Base-by-base conservation (phyloP, 148 eudicot species). In the Dianthus caryophyllus region DNA sequence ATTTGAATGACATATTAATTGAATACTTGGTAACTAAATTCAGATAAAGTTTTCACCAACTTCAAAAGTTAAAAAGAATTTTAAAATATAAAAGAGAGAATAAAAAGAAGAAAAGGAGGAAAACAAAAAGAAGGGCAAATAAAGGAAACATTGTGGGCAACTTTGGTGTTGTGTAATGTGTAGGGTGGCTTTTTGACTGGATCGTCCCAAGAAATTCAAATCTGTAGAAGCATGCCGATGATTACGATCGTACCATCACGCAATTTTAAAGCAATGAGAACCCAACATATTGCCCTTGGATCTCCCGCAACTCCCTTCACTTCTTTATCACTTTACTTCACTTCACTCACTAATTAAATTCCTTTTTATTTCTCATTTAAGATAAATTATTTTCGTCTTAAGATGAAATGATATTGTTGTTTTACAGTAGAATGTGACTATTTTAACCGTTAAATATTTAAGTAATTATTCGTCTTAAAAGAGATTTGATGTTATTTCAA, bases 271-370 rank as follows among this genome's bases (percentile, higher is more conserved):
- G 52, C 57, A 54, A 39, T 62, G 53, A 41, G 14, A 52, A 31
- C 49, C 56, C 46, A 26, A 54, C 50, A 71, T 56, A 51, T 22
- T 48, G 71, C 78, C 82, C 69, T 78, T 41, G 82, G 82, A 78
- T 78, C 82, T 60, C 76, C 49, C 82, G 56, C 69, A 69, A 69
- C 54, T 52, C 38, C 69, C 36, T n/a, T 61, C 41, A n/a, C 64
- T 31, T 60, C 43, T 36, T 2, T 18, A 60, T 60, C 24, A 58
- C 30, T 0, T n/a, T n/a, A n/a, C 47, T n/a, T 20, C 14, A 17
- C 44, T 60, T 36, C 9, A 4, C 6, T 18, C 7, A 49, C 9
- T 49, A 2, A 14, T 17, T 14, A 14, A 15, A 17, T 6, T 14
- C 18, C 2, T 6, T 14, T 47, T 55, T 26, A 33, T 33, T 33